Evolutionary conservation across 805 yeast genomes (phyloP), one percentile per base, ranked within the genome.

Genomic region (Nakazawaea sp.): DNA sequence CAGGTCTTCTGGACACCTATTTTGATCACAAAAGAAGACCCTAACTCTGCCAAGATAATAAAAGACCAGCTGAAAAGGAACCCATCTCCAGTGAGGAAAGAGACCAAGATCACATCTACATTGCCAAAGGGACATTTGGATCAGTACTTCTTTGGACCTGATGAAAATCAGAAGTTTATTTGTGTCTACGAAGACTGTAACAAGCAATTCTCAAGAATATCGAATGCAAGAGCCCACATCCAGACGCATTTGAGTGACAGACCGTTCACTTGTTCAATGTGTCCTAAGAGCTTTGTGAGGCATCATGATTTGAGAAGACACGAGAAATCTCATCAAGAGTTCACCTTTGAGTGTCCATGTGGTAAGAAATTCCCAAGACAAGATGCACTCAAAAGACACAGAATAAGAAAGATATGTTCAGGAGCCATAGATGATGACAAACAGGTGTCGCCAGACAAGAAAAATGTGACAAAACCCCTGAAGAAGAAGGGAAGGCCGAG

Each of bases 231-330:
- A 44, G 86, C 96, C 0, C 99, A 92, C 57, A 89, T 92, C 40
- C 98, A 92, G 56, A 92, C 98, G 1, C 99, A 92, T 65, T 61
- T 92, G 34, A 80, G 90, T 55, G 98, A 94, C 56, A 67, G 97
- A 45, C 99, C 99, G 1, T 90, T 86, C 59, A 64, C 70, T 0
- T 92, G 99, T 61, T 64, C 65, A 3, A 67, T 68, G 30, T 92
- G 99, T 58, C 71, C 75, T 4, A 85, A 89, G 48, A 74, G 85
- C 27, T 92, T 92, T 63, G 99, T 92, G 18, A 72, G 99, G 44
- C 96, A 90, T 45, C 98, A 92, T 54, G 99, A 92, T 59, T 66
- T 92, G 48, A 75, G 86, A 43, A 73, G 99, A 43, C 99, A 92
- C 53, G 78, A 76, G 46, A 86, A 85, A 55, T 84, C 89, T 12